These are phyloP conservation scores for Corniculantispora saksenae DNA, from an alignment of 2,329 filamentous ascomycete genomes.

Conservation along the genomic window DNA sequence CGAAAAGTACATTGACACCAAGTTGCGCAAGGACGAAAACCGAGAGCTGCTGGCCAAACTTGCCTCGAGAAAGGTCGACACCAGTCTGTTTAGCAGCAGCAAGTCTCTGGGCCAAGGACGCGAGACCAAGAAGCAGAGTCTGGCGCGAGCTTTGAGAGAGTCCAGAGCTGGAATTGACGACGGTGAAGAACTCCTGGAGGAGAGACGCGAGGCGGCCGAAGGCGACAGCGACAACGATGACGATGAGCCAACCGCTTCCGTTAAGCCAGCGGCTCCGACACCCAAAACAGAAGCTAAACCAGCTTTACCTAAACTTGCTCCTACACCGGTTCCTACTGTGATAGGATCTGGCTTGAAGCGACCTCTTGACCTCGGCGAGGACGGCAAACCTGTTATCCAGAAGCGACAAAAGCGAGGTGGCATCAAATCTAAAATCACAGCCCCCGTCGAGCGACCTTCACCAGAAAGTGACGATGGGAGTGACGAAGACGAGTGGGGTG, in stretches of 20 bases:
- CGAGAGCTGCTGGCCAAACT: slow-evolving; percentile 81
- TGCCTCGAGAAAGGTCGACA: slow-evolving; percentile 77
- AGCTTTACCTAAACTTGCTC: slow-evolving; percentile 1
- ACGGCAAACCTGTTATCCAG: slow-evolving; percentile 78
- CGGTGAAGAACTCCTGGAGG: slow-evolving; percentile 56
- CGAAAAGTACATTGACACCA: slow-evolving; percentile 78
- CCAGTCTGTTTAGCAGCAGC: slow-evolving; percentile 75
- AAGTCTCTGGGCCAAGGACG: slow-evolving; percentile 71
- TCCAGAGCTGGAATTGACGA: slow-evolving; percentile 62
- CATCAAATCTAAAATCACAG: slow-evolving; percentile 55
- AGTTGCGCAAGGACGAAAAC: slow-evolving; percentile 93
- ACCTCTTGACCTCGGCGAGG: slow-evolving; percentile 76
- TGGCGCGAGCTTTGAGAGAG: slow-evolving; percentile 65
- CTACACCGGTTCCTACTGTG: slow-evolving; percentile 16
- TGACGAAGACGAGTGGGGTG: slow-evolving; percentile 59
- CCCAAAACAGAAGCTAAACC: slow-evolving; percentile 11
- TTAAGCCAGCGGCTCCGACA: slow-evolving; percentile 13
- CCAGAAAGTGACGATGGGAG: slow-evolving; percentile 32
- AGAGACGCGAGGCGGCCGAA: slow-evolving; percentile 31
- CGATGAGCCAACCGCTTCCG: slow-evolving; percentile 14
- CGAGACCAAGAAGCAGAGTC: slow-evolving; percentile 70
- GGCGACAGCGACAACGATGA: slow-evolving; percentile 35
- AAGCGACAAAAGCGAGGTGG: slow-evolving; percentile 75
- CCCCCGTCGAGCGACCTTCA: slow-evolving; percentile 42
- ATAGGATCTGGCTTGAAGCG: slow-evolving; percentile 83